Evolutionary conservation across 1,139 yeast genomes (phyloP), one percentile per base, ranked within the genome.

Genomic region (Saccharomyces hybrid): DNA sequence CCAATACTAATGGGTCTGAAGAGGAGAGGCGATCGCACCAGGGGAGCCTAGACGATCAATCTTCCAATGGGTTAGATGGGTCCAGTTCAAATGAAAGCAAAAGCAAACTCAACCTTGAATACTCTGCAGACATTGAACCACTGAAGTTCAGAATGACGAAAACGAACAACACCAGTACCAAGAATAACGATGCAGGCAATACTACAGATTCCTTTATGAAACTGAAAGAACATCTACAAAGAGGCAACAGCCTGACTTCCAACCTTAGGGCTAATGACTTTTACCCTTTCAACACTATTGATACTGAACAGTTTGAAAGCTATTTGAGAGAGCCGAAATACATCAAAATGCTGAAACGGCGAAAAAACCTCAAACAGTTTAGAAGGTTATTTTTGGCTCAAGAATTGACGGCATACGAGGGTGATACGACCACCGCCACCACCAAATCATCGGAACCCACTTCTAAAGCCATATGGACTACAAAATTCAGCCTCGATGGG

Each of bases 401-500:
- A 68, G 95, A 89, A 68, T 72, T 90, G 56, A 74, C 51, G 9
- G 50, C 54, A 23, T 42, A 42, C 25, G 48, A 52, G 11, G 50
- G 41, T 25, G 55, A 44, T 8, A n/a, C 46, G 13, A 8, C 42
- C 50, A 5, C 58, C 28, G 28, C 51, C 50, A 7, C 51, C 49
- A 26, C 23, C 31, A 27, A 27, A 13, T 26, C 48, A 46, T 14
- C 48, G 48, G 49, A 48, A 16, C 26, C 41, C 28, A 44, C 51
- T n/a, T 49, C 65, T 13, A 73, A 73, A 41, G 88, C 91, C 16
- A 76, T 86, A 7, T 88, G 90, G 81, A 80, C 83, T 16, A 76
- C 88, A 74, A 80, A 82, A 60, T 89, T 90, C 69, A 83, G 88
- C 58, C 71, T 71, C 26, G 96, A 90, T 71, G 97, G 97, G 7